A percentile compares a stretch with the other conserved stretches of the same genome.
Conservation (phyloP, 208 protist species). For the Wallacemonas sp. region DNA sequence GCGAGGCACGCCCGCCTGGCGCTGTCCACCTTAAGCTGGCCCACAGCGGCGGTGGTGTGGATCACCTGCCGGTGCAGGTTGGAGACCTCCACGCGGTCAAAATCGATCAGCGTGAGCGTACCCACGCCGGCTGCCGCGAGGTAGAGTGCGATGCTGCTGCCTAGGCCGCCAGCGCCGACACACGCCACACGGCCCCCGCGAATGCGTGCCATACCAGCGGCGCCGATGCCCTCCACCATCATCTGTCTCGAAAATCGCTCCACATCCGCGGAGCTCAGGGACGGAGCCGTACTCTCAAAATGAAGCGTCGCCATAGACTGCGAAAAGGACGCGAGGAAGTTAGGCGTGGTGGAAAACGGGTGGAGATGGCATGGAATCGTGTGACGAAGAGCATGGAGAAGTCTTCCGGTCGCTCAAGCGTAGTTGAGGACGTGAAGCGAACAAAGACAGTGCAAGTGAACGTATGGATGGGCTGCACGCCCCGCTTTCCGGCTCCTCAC, state of each 20-base stretch:
- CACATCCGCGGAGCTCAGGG: slow-evolving; percentile 64
- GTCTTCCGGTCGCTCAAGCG: no score
- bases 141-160: slow-evolving; percentile 92
- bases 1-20: slow-evolving; percentile 61
- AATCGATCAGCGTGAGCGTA: slow-evolving; percentile 88
- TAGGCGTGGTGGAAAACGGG: no score
- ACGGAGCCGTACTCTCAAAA: slow-evolving; percentile 15
- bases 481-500: no score
- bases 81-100: slow-evolving; percentile 91
- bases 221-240: slow-evolving; percentile 84
- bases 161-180: slow-evolving; percentile 95
- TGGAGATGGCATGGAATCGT: no score
- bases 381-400: no score
- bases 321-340: slow-evolving; percentile 8
- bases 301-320: slow-evolving; percentile 21
- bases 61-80: slow-evolving; percentile 97
- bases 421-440: no score
- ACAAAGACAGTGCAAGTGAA: no score
- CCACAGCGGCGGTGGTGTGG: slow-evolving; percentile 66
- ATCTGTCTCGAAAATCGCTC: slow-evolving; percentile 92
- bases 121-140: slow-evolving; percentile 94
- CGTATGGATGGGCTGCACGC: no score
- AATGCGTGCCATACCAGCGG: slow-evolving; percentile 73
- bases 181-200: slow-evolving; percentile 69
- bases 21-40: slow-evolving; percentile 84